Percentiles rank a stretch among this genome's conserved stretches.
These are phyloP conservation scores for Xanthoceras sorbifolium DNA, from an alignment of 345 rosid genomes.

Conservation along the genomic window DNA sequence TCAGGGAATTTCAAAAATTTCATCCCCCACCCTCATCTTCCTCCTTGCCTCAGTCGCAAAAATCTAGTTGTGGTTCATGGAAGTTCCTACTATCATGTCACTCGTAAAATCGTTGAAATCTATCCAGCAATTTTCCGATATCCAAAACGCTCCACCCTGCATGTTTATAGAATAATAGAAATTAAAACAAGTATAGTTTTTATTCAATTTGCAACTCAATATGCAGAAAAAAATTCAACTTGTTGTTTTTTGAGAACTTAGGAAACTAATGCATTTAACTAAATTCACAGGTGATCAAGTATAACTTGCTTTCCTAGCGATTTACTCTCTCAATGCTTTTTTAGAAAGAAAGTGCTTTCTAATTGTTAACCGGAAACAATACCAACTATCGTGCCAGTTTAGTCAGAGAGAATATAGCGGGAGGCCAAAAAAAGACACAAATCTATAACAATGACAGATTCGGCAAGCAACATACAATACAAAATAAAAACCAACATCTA, in stretches of 20 bases:
- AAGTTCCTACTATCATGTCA: neutral
- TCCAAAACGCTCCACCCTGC: conserved; percentile 12
- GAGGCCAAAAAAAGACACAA: neutral
- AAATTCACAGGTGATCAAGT: neutral
- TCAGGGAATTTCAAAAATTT: neutral
- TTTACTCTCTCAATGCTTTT: neutral
- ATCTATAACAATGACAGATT: neutral
- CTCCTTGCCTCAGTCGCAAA: neutral
- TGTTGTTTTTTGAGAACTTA: neutral
- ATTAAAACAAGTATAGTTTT: neutral
- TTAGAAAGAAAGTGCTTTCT: neutral
- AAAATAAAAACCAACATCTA: neutral
- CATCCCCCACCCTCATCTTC: neutral
- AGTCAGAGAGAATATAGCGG: neutral
- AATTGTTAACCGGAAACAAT: neutral
- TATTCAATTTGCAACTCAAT: neutral
- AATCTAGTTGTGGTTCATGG: neutral
- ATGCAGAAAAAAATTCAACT: neutral
- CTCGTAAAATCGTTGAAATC: neutral
- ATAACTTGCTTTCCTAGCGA: neutral
- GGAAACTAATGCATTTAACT: neutral
- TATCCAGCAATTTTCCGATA: neutral
- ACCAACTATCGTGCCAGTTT: neutral
- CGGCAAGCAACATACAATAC: neutral
- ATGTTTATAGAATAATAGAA: neutral